These are phyloP conservation scores for Racocetra persica DNA, from an alignment of 371 early-diverging fungal species.

Conservation along the genomic window DNA sequence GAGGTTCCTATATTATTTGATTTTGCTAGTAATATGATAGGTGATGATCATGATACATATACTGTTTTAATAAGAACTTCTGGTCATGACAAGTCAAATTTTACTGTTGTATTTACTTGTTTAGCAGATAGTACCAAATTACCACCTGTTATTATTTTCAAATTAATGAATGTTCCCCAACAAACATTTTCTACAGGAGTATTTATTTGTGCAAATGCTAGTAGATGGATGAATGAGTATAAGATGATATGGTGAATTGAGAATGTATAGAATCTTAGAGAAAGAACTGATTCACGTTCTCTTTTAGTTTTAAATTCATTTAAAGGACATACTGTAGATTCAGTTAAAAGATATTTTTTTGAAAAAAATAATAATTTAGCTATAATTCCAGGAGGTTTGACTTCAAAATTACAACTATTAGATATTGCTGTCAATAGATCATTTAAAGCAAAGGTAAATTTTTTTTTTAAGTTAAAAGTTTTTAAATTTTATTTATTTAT, in stretches of 20 bases:
- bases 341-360: not conserved
- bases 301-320: not conserved
- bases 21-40: not conserved
- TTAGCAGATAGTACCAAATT: not conserved
- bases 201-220: not conserved
- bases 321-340: not conserved
- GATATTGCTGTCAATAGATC: not conserved
- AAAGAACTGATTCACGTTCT: too few relatives aligned
- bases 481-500: too few relatives aligned
- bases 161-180: not conserved
- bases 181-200: not conserved
- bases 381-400: not conserved
- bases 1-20: not conserved
- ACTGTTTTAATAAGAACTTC: not conserved
- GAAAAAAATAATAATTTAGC: conserved; percentile 5
- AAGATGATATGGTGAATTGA: not conserved
- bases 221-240: not conserved
- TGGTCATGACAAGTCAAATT: not conserved
- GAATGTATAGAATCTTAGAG: not conserved
- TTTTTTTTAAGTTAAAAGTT: too few relatives aligned
- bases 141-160: not conserved
- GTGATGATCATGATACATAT: not conserved
- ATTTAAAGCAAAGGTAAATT: too few relatives aligned
- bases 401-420: conserved; percentile 24
- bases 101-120: too few relatives aligned